Evolutionary conservation across 176 grass and related monocot genomes (phyloP).

Genomic region (Sorghum bicolor): Sorghum_bicolor_NCBIv3 NC_012871.2:5671001-5671500

Average conservation of each 20-base stretch:
- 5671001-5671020: neutral
- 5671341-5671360: neutral
- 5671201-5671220: neutral
- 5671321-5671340: neutral
- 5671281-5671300: neutral
- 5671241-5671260: no score
- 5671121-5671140: neutral
- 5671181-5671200: neutral
- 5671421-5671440: neutral
- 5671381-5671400: no score
- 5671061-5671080: neutral
- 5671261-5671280: neutral
- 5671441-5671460: neutral
- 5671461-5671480: neutral
- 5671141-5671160: neutral
- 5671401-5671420: neutral
- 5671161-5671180: neutral
- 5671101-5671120: neutral
- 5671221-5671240: neutral
- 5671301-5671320: neutral
- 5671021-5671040: neutral
- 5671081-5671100: neutral
- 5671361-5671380: no score
- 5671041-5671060: neutral
- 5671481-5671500: no score